Evolutionary conservation across 1,139 yeast species (phyloP), one percentile per base, ranked within the genome.

Genomic region (Debaryomyces psychrophilus): DNA sequence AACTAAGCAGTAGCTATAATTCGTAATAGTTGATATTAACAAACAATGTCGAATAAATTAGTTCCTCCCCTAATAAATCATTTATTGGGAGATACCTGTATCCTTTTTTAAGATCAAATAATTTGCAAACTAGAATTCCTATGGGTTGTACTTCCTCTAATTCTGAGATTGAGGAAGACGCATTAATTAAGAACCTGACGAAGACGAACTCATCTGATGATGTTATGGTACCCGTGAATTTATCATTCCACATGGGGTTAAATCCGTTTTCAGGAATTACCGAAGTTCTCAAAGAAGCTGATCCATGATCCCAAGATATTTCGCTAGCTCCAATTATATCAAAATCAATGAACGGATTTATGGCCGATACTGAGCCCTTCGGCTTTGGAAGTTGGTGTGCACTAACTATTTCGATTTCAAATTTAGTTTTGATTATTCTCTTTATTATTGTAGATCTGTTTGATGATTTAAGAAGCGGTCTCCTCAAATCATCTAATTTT

Each of bases 331-430:
- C 86, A 41, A 77, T 64, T 2, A 85, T 60, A 50, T 85, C 90
- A 25, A 85, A 61, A 7, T 75, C 71, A 2, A 86, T 78, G 53
- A 67, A 82, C 0, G 93, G 88, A 50, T 81, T 82, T 37, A 83
- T 70, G 1, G 69, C 62, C 5, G 64, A 68, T 14, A 71, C 74
- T 6, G 68, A 46, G 31, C 61, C 61, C 48, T 73, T 77, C 0
- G 89, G 84, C 46, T 83, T 81, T 2, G 96, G 95, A 17, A 92
- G 69, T 59, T 90, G 90, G 61, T 90, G 97, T 0, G 89, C 98
- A 31, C 97, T 87, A 1, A 93, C 76, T 3, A 93, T 69, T 12
- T 73, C 73, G 18, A 90, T 61, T 1, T 62, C 45, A 46, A 71
- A 69, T 31, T 23, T 42, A 6, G 44, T 31, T 20, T 18, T 28